Conservation (phyloP, 768 basidiomycete genomes). For the Paxillus ammoniavirescens region DNA sequence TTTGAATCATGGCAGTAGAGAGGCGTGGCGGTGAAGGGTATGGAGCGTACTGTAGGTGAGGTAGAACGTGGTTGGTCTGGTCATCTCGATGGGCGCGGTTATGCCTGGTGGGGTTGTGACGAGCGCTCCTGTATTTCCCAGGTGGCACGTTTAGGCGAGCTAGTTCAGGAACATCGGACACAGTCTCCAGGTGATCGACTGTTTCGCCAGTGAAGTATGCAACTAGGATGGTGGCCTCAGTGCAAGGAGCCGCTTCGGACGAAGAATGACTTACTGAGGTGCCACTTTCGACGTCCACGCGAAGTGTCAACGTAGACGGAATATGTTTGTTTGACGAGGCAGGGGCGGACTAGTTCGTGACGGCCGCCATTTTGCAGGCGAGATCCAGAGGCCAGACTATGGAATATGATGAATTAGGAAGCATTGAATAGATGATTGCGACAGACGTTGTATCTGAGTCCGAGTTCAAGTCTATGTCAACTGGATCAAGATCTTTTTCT, state of each 20-base stretch:
- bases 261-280: constrained; percentile 56
- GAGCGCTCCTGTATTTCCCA: constrained; percentile 65
- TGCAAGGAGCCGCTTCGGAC: neutral
- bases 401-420: constrained; percentile 7
- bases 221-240: constrained; percentile 40
- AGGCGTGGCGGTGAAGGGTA: constrained; percentile 30
- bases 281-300: constrained; percentile 75
- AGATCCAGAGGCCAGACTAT: constrained; percentile 31
- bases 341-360: constrained; percentile 37
- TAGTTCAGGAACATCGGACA: constrained; percentile 60
- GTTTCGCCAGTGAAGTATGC: constrained; percentile 75
- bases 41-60: constrained; percentile 28
- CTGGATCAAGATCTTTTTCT: constrained; percentile 57
- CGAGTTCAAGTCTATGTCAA: constrained; percentile 46
- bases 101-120: constrained; percentile 49
- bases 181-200: constrained; percentile 50
- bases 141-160: constrained; percentile 52
- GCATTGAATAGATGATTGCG: neutral
- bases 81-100: constrained; percentile 33
- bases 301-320: constrained; percentile 71
- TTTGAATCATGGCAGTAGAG: constrained; percentile 9
- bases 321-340: constrained; percentile 78
- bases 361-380: constrained; percentile 22
- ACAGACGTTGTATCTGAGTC: constrained; percentile 53
- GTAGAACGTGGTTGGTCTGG: constrained; percentile 12